These are phyloP conservation scores for Akanthomyces lecanii DNA, from an alignment of 2,329 filamentous ascomycete genomes.

Conservation along the genomic window DNA sequence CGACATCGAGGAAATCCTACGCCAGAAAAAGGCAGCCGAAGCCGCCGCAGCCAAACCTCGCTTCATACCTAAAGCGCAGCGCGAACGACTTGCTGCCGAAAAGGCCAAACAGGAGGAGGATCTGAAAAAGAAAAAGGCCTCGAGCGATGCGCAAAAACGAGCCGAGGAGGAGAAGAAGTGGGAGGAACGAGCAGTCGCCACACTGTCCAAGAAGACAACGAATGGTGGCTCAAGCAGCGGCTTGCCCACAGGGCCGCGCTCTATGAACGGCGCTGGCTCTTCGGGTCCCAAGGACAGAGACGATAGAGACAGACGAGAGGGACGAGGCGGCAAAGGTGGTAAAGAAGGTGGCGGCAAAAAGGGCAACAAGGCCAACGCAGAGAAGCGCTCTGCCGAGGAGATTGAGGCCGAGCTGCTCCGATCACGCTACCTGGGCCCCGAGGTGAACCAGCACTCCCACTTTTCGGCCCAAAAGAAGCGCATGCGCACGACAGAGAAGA, in stretches of 20 bases:
- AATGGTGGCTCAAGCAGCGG: conserved; percentile 23
- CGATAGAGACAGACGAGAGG: conserved; percentile 46
- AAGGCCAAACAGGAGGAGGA: conserved; percentile 68
- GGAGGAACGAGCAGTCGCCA: conserved; percentile 27
- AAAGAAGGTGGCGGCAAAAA: conserved; percentile 31
- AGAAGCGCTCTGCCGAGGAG: conserved; percentile 49
- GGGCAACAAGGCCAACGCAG: conserved; percentile 32
- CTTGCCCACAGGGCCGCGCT: conserved; percentile 65
- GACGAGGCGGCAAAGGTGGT: conserved; percentile 30
- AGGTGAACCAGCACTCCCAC: conserved; percentile 73
- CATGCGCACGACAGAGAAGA: conserved; percentile 86
- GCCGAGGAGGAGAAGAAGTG: conserved; percentile 56
- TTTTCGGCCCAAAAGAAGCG: conserved; percentile 97
- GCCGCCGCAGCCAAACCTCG: conserved; percentile 82
- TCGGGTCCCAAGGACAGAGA: conserved; percentile 29
- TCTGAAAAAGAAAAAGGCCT: conserved; percentile 45
- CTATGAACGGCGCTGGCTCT: conserved; percentile 43
- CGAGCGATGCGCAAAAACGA: conserved; percentile 64
- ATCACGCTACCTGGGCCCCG: conserved; percentile 85
- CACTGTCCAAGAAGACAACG: conserved; percentile 24
- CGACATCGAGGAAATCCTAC: conserved; percentile 80
- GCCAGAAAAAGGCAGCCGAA: conserved; percentile 81
- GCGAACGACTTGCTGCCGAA: conserved; percentile 75
- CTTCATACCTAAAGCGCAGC: conserved; percentile 78
- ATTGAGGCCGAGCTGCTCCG: conserved; percentile 71